Percentiles rank a stretch among this genome's conserved stretches.
Conservation (phyloP, 257 asterid genomes). For the Plectranthus barbatus region DNA sequence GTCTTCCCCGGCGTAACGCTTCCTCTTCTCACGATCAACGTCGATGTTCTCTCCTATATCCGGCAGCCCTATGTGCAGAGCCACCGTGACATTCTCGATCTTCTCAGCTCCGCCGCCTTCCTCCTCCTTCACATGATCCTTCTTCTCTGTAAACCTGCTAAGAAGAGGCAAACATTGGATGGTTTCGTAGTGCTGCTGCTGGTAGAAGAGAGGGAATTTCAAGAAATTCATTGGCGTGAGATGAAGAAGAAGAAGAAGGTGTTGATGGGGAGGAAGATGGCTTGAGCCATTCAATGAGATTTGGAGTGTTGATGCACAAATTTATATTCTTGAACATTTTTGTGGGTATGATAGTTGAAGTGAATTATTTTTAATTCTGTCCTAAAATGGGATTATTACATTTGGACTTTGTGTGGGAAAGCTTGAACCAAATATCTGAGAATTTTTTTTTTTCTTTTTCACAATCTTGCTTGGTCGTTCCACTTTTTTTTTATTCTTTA, state of each 20-base stretch:
- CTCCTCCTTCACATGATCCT: constrained; percentile 26
- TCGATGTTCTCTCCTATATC: constrained; percentile 13
- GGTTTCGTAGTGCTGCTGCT: constrained; percentile 29
- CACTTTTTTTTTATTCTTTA: no score
- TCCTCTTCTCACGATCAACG: constrained; percentile 1
- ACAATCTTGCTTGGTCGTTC: constrained; percentile 46
- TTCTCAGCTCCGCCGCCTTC: constrained; percentile 17
- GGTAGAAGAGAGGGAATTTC: constrained; percentile 35
- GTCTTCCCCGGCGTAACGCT: constrained; percentile 15
- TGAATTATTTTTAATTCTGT: neutral
- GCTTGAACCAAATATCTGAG: constrained; percentile 33
- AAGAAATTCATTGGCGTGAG: constrained; percentile 39
- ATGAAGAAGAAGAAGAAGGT: constrained; percentile 4
- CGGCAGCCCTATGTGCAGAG: constrained; percentile 81
- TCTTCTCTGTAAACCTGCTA: constrained; percentile 38
- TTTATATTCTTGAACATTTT: constrained; percentile 35
- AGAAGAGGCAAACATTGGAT: constrained; percentile 74
- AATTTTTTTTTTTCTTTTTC: constrained; percentile 28
- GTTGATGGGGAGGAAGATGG: constrained; percentile 24
- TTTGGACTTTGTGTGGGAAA: constrained; percentile 63
- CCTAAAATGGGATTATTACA: constrained; percentile 29
- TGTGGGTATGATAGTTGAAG: constrained; percentile 26
- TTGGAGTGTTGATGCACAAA: constrained; percentile 38
- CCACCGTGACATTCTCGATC: constrained; percentile 42
- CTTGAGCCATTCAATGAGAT: constrained; percentile 57